Evolutionary conservation across 2,329 filamentous ascomycete species (phyloP), one percentile per base, ranked within the genome.

Genomic region (Hymenoscyphus repandus): DNA sequence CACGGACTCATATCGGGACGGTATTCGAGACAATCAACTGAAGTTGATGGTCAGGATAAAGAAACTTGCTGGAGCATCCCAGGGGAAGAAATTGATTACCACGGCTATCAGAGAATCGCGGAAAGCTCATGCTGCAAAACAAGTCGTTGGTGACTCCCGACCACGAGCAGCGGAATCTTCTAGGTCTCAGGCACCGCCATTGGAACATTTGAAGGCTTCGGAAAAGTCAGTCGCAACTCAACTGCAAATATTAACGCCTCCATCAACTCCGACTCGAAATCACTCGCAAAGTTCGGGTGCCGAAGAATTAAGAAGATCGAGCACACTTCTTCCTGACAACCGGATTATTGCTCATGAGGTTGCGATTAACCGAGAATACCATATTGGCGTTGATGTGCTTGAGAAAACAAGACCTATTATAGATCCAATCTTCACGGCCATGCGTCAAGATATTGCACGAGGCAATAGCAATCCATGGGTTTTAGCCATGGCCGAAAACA

Each of bases 41-140:
- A 86, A 88, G 69, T 72, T 92, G 15, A 81, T 92, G 63, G 86
- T 88, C 45, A 77, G 86, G 45, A 91, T 93, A 68, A 88, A 90
- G 69, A 86, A 82, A 66, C 72, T 93, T 41, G 86, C 86, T 2
- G 88, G 88, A 0, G 73, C 80, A 1, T 82, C 88, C 44, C 76
- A 80, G 62, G 88, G 86, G 20, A 86, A 86, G 64, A 79, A 78
- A 51, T 70, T 90, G 61, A 89, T 92, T 51, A 80, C 86, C 51
- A 84, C 87, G 46, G 87, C 88, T 17, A 86, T 92, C 45, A 76
- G 77, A 34, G 83, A 90, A 62, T 85, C 86, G 10, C 78, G 88
- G 45, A 83, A 82, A 61, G 74, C 80, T 5, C 77, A 80, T 58
- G 74, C 78, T 15, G 77, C 77, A 56, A 86, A 83, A 71, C 85